Evolutionary conservation across 176 grass and related monocot genomes (phyloP), one percentile per base, ranked within the genome.

Genomic region (Eleusine indica): DNA sequence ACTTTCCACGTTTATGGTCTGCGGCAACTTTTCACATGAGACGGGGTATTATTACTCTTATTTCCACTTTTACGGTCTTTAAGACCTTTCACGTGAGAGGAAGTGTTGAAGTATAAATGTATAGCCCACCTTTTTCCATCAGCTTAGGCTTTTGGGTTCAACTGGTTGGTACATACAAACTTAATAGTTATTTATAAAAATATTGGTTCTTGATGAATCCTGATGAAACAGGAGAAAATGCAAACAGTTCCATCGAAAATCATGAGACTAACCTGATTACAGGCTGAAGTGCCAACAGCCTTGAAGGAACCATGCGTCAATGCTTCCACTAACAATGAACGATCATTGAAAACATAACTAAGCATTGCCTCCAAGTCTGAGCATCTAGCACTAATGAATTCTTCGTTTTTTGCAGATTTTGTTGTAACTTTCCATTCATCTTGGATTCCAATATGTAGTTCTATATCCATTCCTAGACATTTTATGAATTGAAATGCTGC

Each of bases 251-350:
- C 46, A 81, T 42, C 28, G 44, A 38, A 82, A 48, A 65, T 28
- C 13, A 84, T 22, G 60, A 46, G 44, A 46, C 44, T 46, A 86
- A 97, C 89, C 87, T 94, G 89, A 78, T 91, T 90, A 85, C 87
- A 94, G 66, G 76, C 51, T 39, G 92, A 80, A 69, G 87, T 47
- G 37, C 88, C 91, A 18, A 85, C 49, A 64, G 73, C 73, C 48
- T 88, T 83, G 85, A 84, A 94, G 7, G 94, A 97, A 18, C 91
- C 77, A 63, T 97, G 94, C 53, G 89, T 94, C 80, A 97, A 77
- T 71, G 91, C 91, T 91, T 97, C 94, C 47, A 90, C 16, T 65
- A 97, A 88, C 66, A 97, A 41, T 54, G 67, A 82, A 39, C 51
- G 38, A 70, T 97, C 91, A 52, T 63, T 48, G 62, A 97, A 97